Conservation (phyloP, 2,329 filamentous ascomycete genomes). For the Chalaropsis thielavioides region DNA sequence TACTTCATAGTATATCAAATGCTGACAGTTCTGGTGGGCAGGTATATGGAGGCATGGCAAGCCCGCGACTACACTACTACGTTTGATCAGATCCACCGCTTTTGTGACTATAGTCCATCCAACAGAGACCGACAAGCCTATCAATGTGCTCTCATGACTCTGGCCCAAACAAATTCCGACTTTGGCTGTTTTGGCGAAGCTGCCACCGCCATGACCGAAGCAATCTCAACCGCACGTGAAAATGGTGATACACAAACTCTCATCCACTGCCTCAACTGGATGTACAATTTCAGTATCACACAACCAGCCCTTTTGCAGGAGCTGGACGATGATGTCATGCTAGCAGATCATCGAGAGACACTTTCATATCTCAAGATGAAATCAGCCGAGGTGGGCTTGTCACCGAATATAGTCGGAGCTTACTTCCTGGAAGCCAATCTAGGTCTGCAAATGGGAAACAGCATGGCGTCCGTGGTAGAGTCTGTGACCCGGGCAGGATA, state of each 20-base stretch:
- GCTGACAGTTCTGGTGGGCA: conserved; percentile 23
- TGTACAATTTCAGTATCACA: conserved; percentile 83
- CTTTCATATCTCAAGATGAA: conserved; percentile 72
- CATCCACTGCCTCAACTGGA: conserved; percentile 91
- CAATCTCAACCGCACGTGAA: conserved; percentile 84
- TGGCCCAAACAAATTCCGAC: conserved; percentile 85
- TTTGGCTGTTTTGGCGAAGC: conserved; percentile 87
- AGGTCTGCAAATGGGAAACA: conserved; percentile 55
- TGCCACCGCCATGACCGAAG: conserved; percentile 86
- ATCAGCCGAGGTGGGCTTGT: conserved; percentile 75
- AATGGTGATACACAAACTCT: conserved; percentile 84
- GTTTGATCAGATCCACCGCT: conserved; percentile 82
- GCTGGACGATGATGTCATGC: conserved; percentile 55
- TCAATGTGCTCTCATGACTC: conserved; percentile 85
- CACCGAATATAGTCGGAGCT: conserved; percentile 68
- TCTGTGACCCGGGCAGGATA: conserved; percentile 18
- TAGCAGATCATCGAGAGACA: conserved; percentile 67
- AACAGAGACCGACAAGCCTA: conserved; percentile 72
- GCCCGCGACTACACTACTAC: conserved; percentile 80
- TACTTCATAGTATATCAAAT: background rate
- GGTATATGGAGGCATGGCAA: conserved; percentile 84
- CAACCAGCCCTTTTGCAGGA: conserved; percentile 62
- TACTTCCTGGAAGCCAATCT: conserved; percentile 76
- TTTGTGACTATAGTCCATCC: conserved; percentile 76
- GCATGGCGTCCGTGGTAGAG: conserved; percentile 38